Base-by-base conservation (phyloP, 2,329 filamentous ascomycete species). In the Pseudocercospora macadamiae region DNA sequence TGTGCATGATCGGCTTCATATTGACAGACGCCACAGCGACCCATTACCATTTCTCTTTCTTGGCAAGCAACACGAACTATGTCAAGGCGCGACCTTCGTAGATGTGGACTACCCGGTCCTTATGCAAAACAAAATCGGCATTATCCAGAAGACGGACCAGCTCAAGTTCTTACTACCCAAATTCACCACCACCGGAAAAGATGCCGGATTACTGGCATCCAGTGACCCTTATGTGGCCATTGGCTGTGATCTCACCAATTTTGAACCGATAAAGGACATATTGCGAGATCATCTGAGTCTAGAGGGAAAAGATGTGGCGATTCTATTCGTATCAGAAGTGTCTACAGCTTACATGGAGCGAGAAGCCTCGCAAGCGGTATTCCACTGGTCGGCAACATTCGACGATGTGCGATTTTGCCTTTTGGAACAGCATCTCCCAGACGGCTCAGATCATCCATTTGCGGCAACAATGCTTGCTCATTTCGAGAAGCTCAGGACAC, bases 311-410 rank as follows among this genome's bases (percentile, higher is more conserved):
- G 80, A 82, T 2, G 82, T 96, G 2, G 68, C 70, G 3, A 67
- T 74, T 7, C 78, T 97, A 21, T 96, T 95, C 68, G 83, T 92
- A 23, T 92, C 92, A 0, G 93, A 97, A 75, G 92, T 96, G 12
- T 96, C 92, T 3, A 85, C 96, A 37, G 95, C 91, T 0, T 96
- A 96, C 68, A 96, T 96, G 90, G 86, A 91, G 56, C 84, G 86
- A 2, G 73, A 83, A 19, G 86, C 86, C 37, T 87, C 91, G 4
- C 88, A 96, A 76, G 80, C 82, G 14, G 79, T 97, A 7, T 87
- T 97, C 26, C 72, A 80, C 51, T 97, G 91, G 91, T 88, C 89
- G n/a, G 85, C 86, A 55, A 84, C 77, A 9, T 79, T 96, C 51
- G 82, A 85, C 10, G 79, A 89, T 73, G 89, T 89, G 59, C 85